A percentile compares a stretch with the other conserved stretches of the same genome.
These are phyloP conservation scores for Forsythia suspensa DNA, from an alignment of 257 asterid species.

Conservation along the genomic window DNA sequence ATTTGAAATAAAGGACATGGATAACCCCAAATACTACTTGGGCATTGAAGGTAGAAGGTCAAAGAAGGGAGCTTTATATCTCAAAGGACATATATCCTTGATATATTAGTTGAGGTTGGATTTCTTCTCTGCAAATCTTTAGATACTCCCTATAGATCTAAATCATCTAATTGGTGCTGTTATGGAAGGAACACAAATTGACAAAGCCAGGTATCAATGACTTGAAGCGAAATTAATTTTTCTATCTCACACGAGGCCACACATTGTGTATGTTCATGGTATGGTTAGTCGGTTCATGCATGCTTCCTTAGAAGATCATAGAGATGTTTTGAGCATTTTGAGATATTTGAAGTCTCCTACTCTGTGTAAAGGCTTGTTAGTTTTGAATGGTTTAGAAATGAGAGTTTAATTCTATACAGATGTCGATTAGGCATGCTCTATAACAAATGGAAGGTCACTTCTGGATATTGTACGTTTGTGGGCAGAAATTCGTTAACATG, in stretches of 20 bases:
- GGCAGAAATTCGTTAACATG: not conserved
- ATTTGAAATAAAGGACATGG: not conserved
- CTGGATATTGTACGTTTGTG: too few relatives aligned
- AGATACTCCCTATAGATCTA: too few relatives aligned
- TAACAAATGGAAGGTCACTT: not conserved
- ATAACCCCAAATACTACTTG: too few relatives aligned
- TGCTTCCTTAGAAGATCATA: not conserved
- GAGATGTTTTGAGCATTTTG: not conserved
- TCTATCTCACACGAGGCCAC: not conserved
- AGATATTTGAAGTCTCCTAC: not conserved
- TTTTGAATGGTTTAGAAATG: not conserved
- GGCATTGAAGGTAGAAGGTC: not conserved
- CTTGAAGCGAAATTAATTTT: not conserved
- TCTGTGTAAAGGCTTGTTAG: not conserved
- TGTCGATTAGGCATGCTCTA: not conserved
- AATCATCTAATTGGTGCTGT: not conserved
- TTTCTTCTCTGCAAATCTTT: too few relatives aligned
- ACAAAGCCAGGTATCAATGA: not conserved
- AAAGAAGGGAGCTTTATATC: not conserved
- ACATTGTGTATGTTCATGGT: too few relatives aligned
- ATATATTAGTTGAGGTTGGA: not conserved
- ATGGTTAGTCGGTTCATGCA: not conserved
- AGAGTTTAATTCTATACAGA: not conserved
- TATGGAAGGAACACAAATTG: not conserved
- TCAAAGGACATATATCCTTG: not conserved